Base-by-base conservation (phyloP, 1,284 basidiomycete genomes). In the Melampsora larici-populina region DNA sequence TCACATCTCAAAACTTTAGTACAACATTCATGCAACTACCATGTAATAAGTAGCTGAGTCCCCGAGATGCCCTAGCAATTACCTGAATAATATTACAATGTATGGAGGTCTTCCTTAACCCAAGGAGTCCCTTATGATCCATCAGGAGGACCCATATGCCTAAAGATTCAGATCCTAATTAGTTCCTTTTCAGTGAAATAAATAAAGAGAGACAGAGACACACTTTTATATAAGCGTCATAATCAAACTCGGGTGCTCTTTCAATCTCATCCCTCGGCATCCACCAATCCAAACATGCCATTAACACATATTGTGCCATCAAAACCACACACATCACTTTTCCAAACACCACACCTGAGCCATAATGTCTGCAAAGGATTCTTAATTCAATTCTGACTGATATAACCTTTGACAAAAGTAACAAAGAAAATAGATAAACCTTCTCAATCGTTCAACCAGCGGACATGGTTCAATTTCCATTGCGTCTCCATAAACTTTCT, bases 401-500 rank as follows among this genome's bases (percentile, higher is more conserved):
- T 29, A 17, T 17, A 13, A 64, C 63, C 21, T 49, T 64, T 51
- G 18, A 18, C 46, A 31, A 21, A n/a, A 21, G 17, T 9, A 7
- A 46, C 18, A 46, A 21, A 33, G 17, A 4, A 24, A 51, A 68
- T 71, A 78, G 13, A 80, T 86, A 73, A 78, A 92, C 92, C 92
- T 86, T 78, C 86, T 84, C 79, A 96, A 87, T 9, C 93, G 86
- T 70, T 90, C 89, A 86, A 88, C 89, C 26, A 93, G 85, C 29
- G 89, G 89, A 66, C 87, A 87, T 48, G 89, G 87, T 11, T 87
- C 86, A 0, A 87, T 87, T 2, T 84, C 84, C 81, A 94, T 84
- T 13, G 92, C 91, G 1, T 87, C 85, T 1, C 86, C 84, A 82
- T 99, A 99, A 0, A 99, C 94, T 0, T 82, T 84, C 82, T 97